Evolutionary conservation across 179 eudicot species (phyloP).

Genomic region (Silene vulgaris): DNA sequence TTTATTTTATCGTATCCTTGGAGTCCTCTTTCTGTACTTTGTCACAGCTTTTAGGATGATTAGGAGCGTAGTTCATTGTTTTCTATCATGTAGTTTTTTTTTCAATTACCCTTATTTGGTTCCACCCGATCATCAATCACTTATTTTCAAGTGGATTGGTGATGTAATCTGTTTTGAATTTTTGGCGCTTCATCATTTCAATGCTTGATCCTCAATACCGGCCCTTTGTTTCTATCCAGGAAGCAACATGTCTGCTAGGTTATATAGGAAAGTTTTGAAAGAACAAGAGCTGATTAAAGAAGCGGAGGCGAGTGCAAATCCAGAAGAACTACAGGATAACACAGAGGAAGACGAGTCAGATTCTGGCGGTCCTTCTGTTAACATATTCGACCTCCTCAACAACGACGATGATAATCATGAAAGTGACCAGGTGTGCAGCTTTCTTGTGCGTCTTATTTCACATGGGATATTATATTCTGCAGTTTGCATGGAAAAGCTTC

Average conservation of each 20-base stretch:
- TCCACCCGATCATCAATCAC: not conserved
- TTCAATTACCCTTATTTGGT: not conserved
- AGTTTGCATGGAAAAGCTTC: not conserved
- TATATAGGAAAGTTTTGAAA: slow-evolving; percentile 55
- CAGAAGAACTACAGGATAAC: slow-evolving; percentile 28
- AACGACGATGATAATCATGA: slow-evolving; percentile 32
- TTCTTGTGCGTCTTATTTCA: not conserved
- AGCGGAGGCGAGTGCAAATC: slow-evolving; percentile 14
- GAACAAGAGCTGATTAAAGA: slow-evolving; percentile 50
- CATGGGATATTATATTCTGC: not conserved
- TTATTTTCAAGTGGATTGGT: not conserved
- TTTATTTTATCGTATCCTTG: not conserved
- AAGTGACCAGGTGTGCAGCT: slow-evolving; percentile 37
- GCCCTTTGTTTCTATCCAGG: slow-evolving; percentile 12
- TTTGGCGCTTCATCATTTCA: not conserved
- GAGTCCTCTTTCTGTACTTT: not conserved
- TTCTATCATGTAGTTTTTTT: not conserved
- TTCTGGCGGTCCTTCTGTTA: slow-evolving; percentile 34
- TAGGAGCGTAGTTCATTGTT: not conserved
- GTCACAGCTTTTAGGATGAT: not conserved
- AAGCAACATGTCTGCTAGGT: slow-evolving; percentile 60
- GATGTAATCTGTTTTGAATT: not conserved
- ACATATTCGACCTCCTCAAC: slow-evolving; percentile 71
- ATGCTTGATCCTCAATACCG: not conserved
- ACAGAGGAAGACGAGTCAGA: slow-evolving; percentile 39